Base-by-base conservation (phyloP, 805 yeast species). In the Wickerhamomyces chambardii region DNA sequence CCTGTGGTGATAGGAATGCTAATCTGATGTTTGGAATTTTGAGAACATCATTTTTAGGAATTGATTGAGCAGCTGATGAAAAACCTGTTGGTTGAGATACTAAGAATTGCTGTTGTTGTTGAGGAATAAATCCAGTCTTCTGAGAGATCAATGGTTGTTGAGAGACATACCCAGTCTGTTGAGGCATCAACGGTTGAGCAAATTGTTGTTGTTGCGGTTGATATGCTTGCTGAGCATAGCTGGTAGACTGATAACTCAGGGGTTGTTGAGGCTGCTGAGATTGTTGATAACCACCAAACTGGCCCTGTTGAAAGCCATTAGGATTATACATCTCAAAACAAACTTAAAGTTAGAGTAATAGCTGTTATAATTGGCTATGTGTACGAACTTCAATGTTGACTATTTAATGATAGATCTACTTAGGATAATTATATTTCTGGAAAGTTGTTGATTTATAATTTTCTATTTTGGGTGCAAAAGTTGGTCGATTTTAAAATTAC, bases 1-100 rank as follows among this genome's bases (percentile, higher is more conserved):
- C 97, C 25, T 73, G 75, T 17, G 83, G 80, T 4, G 95, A 76
- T 42, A 90, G 75, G 54, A 90, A 90, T 10, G 95, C 78, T 35
- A 90, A 66, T 45, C 97, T 73, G 40, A 84, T 83, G 44, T 63
- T 64, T 30, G 92, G 92, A 42, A 83, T 76, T 50, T 77, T 78
- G 42, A 84, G 48, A 15, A 68, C 76, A 28, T 59, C 66, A 51
- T 78, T 76, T 47, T 74, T 75, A 15, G 64, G 62, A 28, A 40
- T 37, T 18, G 42, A 36, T 29, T 48, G 46, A 24, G 54, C 42
- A 27, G 56, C 51, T 18, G 51, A 44, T 38, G 45, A 55, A 51
- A 58, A 65, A 1, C 70, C 71, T 2, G 70, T 63, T 7, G 57
- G 59, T 42, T 66, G 71, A 14, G 62, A 48, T 27, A 48, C 53